phyloP scores from a whole-genome alignment of 306 rosid species.

The Pterocarpus santalinus region DNA sequence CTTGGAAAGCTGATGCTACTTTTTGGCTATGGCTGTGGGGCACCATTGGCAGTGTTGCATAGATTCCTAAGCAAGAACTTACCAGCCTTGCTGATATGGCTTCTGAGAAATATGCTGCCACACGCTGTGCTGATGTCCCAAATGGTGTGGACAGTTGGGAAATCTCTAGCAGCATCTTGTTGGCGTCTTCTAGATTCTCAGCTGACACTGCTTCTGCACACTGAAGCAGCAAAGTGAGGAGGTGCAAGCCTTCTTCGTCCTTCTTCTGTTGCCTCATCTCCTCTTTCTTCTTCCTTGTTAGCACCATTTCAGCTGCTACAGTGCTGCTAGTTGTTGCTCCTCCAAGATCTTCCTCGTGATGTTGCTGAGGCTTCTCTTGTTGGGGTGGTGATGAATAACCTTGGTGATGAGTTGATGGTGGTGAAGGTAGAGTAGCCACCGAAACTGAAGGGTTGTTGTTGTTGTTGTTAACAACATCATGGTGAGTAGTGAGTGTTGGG shows the following conservation, averaged over 20 bases:
- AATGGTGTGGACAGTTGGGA: conserved; percentile 87
- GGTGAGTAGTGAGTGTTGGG: conserved; percentile 33
- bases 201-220: conserved; percentile 97
- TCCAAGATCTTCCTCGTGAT: conserved; percentile 42
- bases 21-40: conserved; percentile 69
- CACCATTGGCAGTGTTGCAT: conserved; percentile 69
- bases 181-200: conserved; percentile 86
- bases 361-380: conserved; percentile 34
- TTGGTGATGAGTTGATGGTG: conserved; percentile 21
- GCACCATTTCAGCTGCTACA: conserved; percentile 27
- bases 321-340: conserved; percentile 27
- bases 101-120: conserved; percentile 96
- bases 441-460: conserved; percentile 46
- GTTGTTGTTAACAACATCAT: background rate
- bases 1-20: conserved; percentile 94
- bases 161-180: conserved; percentile 80
- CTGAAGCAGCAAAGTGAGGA: conserved; percentile 85
- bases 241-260: conserved; percentile 91
- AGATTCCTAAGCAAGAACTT: conserved; percentile 89
- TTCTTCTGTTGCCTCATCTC: conserved; percentile 81
- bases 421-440: conserved; percentile 45
- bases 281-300: conserved; percentile 68
- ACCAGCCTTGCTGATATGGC: conserved; percentile 96
- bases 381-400: conserved; percentile 31
- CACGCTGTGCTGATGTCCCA: conserved; percentile 97